Conservation (phyloP, 2,329 filamentous ascomycete species). For the Scedosporium apiospermum region DNA sequence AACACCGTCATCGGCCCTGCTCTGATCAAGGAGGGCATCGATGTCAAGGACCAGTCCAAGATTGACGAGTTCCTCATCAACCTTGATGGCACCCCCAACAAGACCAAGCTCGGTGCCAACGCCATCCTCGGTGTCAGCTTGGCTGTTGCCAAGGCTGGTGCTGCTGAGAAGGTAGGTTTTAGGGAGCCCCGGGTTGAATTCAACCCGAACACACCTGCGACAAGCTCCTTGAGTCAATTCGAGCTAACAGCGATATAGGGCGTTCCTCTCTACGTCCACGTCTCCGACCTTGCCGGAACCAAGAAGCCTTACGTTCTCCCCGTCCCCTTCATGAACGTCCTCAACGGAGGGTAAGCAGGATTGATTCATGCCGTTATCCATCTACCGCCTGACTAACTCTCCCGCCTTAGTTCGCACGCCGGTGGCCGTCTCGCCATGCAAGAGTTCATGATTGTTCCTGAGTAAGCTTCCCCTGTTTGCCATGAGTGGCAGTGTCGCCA, state of each 20-base stretch:
- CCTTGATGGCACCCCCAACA: conserved; percentile 78
- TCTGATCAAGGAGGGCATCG: conserved; percentile 71
- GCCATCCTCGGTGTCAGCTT: conserved; percentile 79
- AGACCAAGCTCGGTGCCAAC: conserved; percentile 81
- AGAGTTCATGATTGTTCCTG: conserved; percentile 92
- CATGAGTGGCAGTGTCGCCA: no score
- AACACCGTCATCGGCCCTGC: conserved; percentile 72
- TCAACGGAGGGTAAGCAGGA: conserved; percentile 57
- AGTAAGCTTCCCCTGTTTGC: conserved; percentile 36
- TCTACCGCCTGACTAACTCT: background rate
- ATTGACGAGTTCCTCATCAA: conserved; percentile 78
- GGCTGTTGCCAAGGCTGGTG: conserved; percentile 80
- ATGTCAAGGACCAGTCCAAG: conserved; percentile 79
- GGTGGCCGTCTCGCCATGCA: conserved; percentile 93
- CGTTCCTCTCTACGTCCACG: conserved; percentile 78
- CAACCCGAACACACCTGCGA: background rate
- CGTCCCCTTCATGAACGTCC: conserved; percentile 88
- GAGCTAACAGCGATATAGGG: conserved; percentile 31
- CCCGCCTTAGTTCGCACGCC: conserved; percentile 65
- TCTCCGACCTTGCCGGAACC: conserved; percentile 78
- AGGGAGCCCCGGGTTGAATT: background rate
- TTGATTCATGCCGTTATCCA: background rate
- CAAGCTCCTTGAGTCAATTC: background rate
- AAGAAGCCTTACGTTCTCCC: conserved; percentile 89
- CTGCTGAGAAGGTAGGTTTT: conserved; percentile 63